Percentiles rank a stretch among this genome's conserved stretches.
Conservation (phyloP, 805 yeast genomes). For the Barnettozyma botsteinii region DNA sequence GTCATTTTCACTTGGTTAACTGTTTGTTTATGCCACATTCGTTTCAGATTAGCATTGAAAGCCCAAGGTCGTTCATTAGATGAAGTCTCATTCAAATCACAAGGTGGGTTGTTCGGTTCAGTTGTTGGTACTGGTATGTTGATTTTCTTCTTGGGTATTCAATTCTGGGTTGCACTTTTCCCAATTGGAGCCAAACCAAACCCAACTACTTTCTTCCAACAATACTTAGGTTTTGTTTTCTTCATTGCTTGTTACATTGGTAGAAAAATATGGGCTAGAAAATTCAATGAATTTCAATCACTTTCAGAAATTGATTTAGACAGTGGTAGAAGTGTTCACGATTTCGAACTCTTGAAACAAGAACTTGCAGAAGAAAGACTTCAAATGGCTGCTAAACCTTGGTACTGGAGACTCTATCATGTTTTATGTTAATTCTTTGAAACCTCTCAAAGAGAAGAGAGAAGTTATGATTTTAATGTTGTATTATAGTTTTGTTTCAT, state of each 20-base stretch:
- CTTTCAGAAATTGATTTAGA: constrained; percentile 51
- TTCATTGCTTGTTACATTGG: constrained; percentile 33
- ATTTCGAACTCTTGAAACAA: constrained; percentile 48
- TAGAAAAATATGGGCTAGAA: constrained; percentile 39
- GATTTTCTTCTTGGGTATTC: constrained; percentile 35
- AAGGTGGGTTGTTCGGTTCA: constrained; percentile 39
- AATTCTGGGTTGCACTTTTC: constrained; percentile 43
- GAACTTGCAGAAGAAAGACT: constrained; percentile 56
- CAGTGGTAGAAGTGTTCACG: constrained; percentile 57
- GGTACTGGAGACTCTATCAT: constrained; percentile 44
- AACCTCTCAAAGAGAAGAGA: no score
- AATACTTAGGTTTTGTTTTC: constrained; percentile 38
- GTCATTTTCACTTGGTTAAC: constrained; percentile 47
- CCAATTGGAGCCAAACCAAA: constrained; percentile 35
- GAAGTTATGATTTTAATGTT: no score
- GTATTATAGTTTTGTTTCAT: no score
- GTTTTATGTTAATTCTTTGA: constrained; percentile 48
- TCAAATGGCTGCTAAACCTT: constrained; percentile 38
- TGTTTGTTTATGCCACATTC: constrained; percentile 36
- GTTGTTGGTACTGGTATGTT: constrained; percentile 33
- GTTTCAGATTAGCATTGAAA: constrained; percentile 41
- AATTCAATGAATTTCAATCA: constrained; percentile 36
- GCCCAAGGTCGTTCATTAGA: constrained; percentile 35
- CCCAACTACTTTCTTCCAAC: constrained; percentile 34
- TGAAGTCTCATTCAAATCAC: constrained; percentile 39